These are phyloP conservation scores for Fusarium duplospermum DNA, from an alignment of 2,329 filamentous ascomycete genomes.

Conservation along the genomic window DNA sequence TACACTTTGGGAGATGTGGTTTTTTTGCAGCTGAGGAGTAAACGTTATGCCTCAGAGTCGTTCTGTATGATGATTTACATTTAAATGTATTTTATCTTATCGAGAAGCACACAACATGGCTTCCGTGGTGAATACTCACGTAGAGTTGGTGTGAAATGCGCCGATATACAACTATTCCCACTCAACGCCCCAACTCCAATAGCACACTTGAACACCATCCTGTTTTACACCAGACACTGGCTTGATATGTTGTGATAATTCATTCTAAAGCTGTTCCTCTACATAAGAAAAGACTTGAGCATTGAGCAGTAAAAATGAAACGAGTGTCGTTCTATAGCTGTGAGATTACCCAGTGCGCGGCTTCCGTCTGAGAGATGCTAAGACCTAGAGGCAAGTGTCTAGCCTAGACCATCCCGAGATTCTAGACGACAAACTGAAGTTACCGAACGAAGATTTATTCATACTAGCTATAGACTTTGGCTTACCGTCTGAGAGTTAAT, in stretches of 20 bases:
- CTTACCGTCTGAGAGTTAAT: background rate
- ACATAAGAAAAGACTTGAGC: background rate
- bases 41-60: background rate
- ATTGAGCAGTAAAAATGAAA: background rate
- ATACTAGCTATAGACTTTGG: background rate
- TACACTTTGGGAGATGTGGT: background rate
- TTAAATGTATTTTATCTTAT: background rate
- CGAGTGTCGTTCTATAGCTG: background rate
- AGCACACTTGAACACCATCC: too few species aligned
- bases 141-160: too few species aligned
- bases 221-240: too few species aligned
- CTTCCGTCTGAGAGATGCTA: background rate
- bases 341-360: background rate
- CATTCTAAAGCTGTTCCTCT: too few species aligned
- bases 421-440: background rate
- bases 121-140: too few species aligned
- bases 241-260: background rate
- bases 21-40: background rate
- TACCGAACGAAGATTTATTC: background rate
- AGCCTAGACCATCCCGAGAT: background rate
- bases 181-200: too few species aligned
- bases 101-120: too few species aligned
- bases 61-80: background rate
- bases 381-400: conserved; percentile 9
- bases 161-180: too few species aligned